Evolutionary conservation across 176 grass and related monocot genomes (phyloP), one percentile per base, ranked within the genome.

Genomic region (Melocanna baccifera): DNA sequence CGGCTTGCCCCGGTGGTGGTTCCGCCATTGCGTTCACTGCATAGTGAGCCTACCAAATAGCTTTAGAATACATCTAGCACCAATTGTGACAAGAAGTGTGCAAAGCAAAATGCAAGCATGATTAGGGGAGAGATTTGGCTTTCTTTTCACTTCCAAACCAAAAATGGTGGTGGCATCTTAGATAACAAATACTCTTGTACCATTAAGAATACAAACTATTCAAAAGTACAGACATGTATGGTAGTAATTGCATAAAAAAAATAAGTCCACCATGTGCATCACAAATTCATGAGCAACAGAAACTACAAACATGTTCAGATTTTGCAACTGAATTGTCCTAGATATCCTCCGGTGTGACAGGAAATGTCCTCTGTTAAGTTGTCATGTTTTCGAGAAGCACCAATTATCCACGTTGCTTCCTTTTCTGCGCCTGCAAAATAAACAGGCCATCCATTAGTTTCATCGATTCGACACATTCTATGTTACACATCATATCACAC

Each of bases 401-500:
- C 78, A 88, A 69, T 78, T 66, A 88, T 50, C 82, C 75, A 53
- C 68, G 68, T n/a, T 92, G 83, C 73, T 95, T 93, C 74, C 77
- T 89, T 68, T 98, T 90, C 47, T 93, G 94, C 6, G 89, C 87
- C 91, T 95, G 68, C 41, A 88, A 43, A 65, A 78, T 42, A 8
- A 64, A 68, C 18, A 66, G 25, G 4, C 9, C 53, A 80, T 77
- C 22, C 36, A 29, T 86, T 58, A 91, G 72, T 52, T 41, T 18
- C 57, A 78, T 67, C 7, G 14, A 30, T 29, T 67, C 5, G n/a
- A 77, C 29, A 48, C 20, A 82, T 36, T 62, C 6, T 46, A 72
- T 26, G 15, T 5, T 57, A 37, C 63, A 59, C 14, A 22, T 15
- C 26, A 48, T 39, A 34, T 55, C 18, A 83, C 29, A 3, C 48